Evolutionary conservation across 495 filamentous ascomycete genomes (phyloP), one percentile per base, ranked within the genome.

Genomic region (Penicillium manginii): DNA sequence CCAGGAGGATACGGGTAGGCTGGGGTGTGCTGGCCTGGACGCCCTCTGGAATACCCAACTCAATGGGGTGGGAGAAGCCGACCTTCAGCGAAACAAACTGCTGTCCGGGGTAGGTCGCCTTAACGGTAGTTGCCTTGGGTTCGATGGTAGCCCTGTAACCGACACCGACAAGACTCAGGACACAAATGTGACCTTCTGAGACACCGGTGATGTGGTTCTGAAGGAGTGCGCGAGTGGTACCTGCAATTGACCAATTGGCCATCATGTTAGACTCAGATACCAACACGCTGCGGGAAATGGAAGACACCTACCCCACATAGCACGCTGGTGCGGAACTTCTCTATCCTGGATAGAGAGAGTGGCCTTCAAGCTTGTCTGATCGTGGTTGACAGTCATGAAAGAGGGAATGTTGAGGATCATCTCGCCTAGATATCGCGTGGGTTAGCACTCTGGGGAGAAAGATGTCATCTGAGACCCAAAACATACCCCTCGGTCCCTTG

Each of bases 51-150:
- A 98, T 81, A 8, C 84, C 83, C 62, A 97, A 79, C 71, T 98
- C 93, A 55, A 98, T 89, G 1, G 93, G 89, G 79, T 98, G 94
- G 42, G 92, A 94, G 73, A 90, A 98, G 67, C 96, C 96, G 49
- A 97, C 89, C 83, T 97, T 98, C 46, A 98, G 80, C 43, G 85
- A 89, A 51, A 98, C 88, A 69, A 94, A 92, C 65, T 89, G 84
- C 74, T 97, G 91, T 33, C 90, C 91, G 2, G 85, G 85, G 73
- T 88, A 96, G 66, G 85, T 79, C 31, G 86, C 69, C 47, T 80
- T 67, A 54, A 85, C 81, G 26, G 83, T 88, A n/a, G 87, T 86
- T 17, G 91, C 92, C 57, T 84, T 82, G 1, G 77, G 56, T 66
- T 97, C 94, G 60, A 98, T 80, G 6, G 85, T 90, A 2, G 94